Evolutionary conservation across 1,284 basidiomycete species (phyloP), one percentile per base, ranked within the genome.

Genomic region (Ganoderma meredithae): DNA sequence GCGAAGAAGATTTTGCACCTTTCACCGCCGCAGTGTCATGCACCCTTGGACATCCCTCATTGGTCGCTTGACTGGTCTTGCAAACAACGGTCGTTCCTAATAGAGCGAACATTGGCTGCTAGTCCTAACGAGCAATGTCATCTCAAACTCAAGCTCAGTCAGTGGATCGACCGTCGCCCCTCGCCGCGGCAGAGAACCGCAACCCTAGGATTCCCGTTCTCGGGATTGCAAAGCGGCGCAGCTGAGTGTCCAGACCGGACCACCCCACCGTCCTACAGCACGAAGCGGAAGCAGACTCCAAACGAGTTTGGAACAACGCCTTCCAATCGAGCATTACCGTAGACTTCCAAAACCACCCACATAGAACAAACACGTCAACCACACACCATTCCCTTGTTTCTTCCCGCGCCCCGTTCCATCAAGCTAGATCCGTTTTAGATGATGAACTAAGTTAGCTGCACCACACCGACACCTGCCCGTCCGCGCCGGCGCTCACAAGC

Each of bases 401-500:
- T 19, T n/a, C 25, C 40, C 31, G 31, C 31, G 3, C 13, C 47
- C 52, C 17, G 25, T 25, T 27, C 6, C 22, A 10, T 53, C 49
- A 53, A 55, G 17, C 52, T 33, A 55, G 13, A 39, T 39, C 36
- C 36, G 36, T 39, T 10, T 39, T 39, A 10, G 36, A 3, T 13
- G 22, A 19, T 72, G 77, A 93, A 81, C 88, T 91, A 31, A 31
- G 31, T 31, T 31, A 39, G 36, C 36, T 39, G 83, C 88, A 93
- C 97, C 97, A 99, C 58, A 99, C 86, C 68, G 90, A 83, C 62
- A 94, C 92, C 73, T 89, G 88, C 52, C 98, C 97, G 81, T 99
- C 98, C 40, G 98, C 96, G 40, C 96, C 98, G 27, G 93, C 92
- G 77, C 93, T 96, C 68, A 97, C 86, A 63, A 98, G 86, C 97